These are phyloP conservation scores for Fusarium concolor DNA, from an alignment of 2,329 filamentous ascomycete genomes.

Conservation along the genomic window DNA sequence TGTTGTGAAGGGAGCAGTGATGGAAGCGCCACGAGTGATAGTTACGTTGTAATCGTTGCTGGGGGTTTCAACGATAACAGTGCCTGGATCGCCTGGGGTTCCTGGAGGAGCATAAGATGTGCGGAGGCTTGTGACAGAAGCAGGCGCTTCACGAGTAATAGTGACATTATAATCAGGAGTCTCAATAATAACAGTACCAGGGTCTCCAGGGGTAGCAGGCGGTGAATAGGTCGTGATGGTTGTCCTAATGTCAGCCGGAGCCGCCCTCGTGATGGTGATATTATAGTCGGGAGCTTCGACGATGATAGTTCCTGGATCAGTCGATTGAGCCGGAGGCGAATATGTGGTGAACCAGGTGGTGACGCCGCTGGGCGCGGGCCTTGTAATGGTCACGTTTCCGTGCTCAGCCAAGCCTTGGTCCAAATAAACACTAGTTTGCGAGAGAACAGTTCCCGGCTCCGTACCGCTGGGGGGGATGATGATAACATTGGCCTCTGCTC, in stretches of 20 bases:
- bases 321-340: constrained; percentile 16
- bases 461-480: constrained; percentile 37
- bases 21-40: constrained; percentile 16
- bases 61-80: constrained; percentile 24
- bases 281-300: constrained; percentile 32
- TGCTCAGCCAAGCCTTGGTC: constrained; percentile 28
- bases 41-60: constrained; percentile 27
- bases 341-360: constrained; percentile 30
- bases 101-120: constrained; percentile 24
- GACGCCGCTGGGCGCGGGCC: constrained; percentile 21
- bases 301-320: constrained; percentile 29
- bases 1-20: constrained; percentile 15
- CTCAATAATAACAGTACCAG: constrained; percentile 32
- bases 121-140: constrained; percentile 18
- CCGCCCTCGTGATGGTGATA: constrained; percentile 29
- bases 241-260: constrained; percentile 18
- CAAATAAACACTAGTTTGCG: constrained; percentile 36
- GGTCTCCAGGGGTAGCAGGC: constrained; percentile 25
- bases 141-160: constrained; percentile 17
- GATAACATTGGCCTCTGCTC: constrained; percentile 32
- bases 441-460: constrained; percentile 31
- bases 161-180: constrained; percentile 35
- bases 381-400: constrained; percentile 32
- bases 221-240: constrained; percentile 32
- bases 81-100: constrained; percentile 23